A percentile compares a stretch with the other conserved stretches of the same genome.
phyloP scores from a whole-genome alignment of 176 grass and related monocot species.

The Tillandsia leiboldiana region DNA sequence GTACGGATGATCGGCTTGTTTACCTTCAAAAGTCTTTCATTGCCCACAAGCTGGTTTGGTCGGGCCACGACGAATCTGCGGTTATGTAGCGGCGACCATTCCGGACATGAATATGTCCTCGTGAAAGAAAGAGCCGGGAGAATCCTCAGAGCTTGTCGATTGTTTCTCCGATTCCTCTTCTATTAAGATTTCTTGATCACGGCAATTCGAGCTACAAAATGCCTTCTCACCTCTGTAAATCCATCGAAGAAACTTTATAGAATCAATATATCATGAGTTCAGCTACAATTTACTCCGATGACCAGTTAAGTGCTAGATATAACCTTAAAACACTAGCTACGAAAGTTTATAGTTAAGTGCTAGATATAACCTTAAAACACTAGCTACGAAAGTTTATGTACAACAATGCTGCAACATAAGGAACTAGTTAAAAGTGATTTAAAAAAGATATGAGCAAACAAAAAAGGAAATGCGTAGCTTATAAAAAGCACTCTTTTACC shows the following conservation, averaged over 20 bases:
- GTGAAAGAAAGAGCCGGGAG: conserved; percentile 34
- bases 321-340: background rate
- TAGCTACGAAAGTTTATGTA: background rate
- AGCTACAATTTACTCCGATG: too few relatives aligned
- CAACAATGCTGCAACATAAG: background rate
- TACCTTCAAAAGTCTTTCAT: conserved; percentile 21
- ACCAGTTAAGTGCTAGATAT: too few relatives aligned
- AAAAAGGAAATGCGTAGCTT: background rate
- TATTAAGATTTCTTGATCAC: conserved; percentile 59
- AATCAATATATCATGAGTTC: too few relatives aligned
- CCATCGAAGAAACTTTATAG: background rate
- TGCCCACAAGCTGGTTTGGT: conserved; percentile 8
- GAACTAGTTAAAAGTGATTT: background rate
- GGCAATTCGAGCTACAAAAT: conserved; percentile 67
- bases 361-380: background rate
- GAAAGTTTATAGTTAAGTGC: background rate
- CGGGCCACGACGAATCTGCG: background rate
- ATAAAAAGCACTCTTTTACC: conserved; percentile 32
- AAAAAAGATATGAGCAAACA: background rate
- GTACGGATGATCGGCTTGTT: conserved; percentile 42
- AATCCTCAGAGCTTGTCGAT: conserved; percentile 18
- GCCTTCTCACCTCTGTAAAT: conserved; percentile 72
- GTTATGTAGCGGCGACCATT: conserved; percentile 55
- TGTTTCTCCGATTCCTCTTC: conserved; percentile 62
- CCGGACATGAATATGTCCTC: conserved; percentile 85